Conservation (phyloP, 176 grass and related monocot species). For the Oryza longistaminata region DNA sequence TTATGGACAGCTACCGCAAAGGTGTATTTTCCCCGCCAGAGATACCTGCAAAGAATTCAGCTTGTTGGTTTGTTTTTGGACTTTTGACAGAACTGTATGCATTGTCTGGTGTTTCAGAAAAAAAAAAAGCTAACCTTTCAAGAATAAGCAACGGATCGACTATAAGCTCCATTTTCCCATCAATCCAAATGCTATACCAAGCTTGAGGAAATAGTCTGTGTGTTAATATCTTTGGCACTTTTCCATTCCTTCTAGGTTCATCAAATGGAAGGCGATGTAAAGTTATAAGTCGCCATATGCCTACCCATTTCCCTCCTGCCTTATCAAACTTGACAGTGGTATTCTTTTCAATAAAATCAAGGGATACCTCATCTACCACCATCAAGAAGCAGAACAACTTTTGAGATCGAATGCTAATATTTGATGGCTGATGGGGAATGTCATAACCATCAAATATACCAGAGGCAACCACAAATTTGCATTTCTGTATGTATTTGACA, state of each 20-base stretch:
- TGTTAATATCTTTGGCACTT: conserved; percentile 95
- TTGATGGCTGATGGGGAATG: conserved; percentile 84
- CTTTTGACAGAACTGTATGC: neutral
- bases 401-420: conserved; percentile 76
- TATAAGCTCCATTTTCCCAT: conserved; percentile 99
- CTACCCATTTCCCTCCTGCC: conserved; percentile 90
- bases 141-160: conserved; percentile 95
- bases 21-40: conserved; percentile 83
- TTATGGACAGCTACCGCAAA: conserved; percentile 94
- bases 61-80: conserved; percentile 19
- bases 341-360: conserved; percentile 93
- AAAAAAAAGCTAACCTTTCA: conserved; percentile 66
- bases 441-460: conserved; percentile 99
- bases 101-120: neutral
- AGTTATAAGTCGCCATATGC: conserved; percentile 83
- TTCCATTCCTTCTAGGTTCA: conserved; percentile 97
- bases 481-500: conserved; percentile 77
- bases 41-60: conserved; percentile 58
- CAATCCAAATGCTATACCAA: conserved; percentile 98
- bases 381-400: conserved; percentile 98
- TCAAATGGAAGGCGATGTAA: conserved; percentile 78
- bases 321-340: conserved; percentile 58
- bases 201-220: conserved; percentile 93
- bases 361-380: conserved; percentile 91
- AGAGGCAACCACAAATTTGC: conserved; percentile 93